These are phyloP conservation scores for Aethionema arabicum DNA, from an alignment of 345 rosid species.

Conservation along the genomic window DNA sequence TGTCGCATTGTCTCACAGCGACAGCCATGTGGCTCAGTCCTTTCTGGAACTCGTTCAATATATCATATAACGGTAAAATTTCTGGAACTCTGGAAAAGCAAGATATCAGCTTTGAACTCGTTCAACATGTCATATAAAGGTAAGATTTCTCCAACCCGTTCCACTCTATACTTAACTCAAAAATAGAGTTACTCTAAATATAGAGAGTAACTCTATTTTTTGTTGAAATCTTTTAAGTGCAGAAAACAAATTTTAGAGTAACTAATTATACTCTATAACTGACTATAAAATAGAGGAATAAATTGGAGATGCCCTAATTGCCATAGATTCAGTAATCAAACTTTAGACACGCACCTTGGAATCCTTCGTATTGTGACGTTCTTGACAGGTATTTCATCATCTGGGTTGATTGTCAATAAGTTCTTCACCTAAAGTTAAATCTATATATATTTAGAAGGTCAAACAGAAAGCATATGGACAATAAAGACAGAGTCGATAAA, in stretches of 20 bases:
- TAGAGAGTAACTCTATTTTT: no score
- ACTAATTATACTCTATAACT: no score
- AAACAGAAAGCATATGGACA: not conserved
- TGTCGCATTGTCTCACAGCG: constrained; percentile 60
- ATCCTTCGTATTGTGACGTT: constrained; percentile 83
- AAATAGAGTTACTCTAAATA: no score
- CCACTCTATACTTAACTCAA: no score
- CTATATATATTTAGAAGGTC: constrained; percentile 1
- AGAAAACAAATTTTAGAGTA: no score
- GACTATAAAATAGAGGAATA: no score
- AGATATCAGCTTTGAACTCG: constrained; percentile 51
- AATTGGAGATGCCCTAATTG: not conserved
- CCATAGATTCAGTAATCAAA: constrained; percentile 12
- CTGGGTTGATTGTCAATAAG: constrained; percentile 78
- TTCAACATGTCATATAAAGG: constrained; percentile 95
- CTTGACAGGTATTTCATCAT: constrained; percentile 77
- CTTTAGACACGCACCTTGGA: constrained; percentile 55
- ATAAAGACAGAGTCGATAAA: not conserved
- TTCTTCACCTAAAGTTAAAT: constrained; percentile 61
- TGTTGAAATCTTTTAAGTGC: no score
- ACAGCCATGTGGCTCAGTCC: constrained; percentile 99
- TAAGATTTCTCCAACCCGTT: constrained; percentile 66
- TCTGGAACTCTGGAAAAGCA: constrained; percentile 64
- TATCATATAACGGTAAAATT: constrained; percentile 83
- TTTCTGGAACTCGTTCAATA: constrained; percentile 96